Evolutionary conservation across 2,329 filamentous ascomycete genomes (phyloP).

Genomic region (Penicillium oxalicum): DNA sequence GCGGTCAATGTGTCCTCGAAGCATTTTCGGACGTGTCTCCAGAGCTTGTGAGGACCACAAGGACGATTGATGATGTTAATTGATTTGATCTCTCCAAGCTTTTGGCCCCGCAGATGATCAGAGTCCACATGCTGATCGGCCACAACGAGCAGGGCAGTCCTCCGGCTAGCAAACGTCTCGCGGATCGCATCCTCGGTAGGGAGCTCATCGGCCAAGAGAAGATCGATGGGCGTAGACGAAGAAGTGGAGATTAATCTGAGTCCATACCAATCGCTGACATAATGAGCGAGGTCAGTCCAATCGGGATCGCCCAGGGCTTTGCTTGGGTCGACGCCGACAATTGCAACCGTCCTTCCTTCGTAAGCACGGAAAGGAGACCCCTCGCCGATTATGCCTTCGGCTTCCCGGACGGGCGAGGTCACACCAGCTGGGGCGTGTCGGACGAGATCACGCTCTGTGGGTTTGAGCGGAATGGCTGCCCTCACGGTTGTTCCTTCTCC

Average conservation of each 20-base stretch:
- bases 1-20: neutral
- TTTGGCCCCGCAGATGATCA: neutral
- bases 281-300: neutral
- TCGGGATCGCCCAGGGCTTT: neutral
- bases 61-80: constrained; percentile 18
- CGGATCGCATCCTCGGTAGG: neutral
- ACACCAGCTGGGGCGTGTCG: too few relatives aligned
- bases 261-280: neutral
- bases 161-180: constrained; percentile 4
- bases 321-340: neutral
- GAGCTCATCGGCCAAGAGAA: neutral
- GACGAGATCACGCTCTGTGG: neutral
- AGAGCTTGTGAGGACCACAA: constrained; percentile 34
- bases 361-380: neutral
- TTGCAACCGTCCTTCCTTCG: neutral
- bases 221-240: neutral
- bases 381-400: too few relatives aligned
- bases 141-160: neutral
- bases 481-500: neutral
- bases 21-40: neutral
- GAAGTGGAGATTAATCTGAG: neutral
- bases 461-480: neutral
- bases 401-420: too few relatives aligned
- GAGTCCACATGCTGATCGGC: neutral
- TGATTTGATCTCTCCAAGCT: constrained; percentile 3